Base-by-base conservation (phyloP, 1,139 yeast species). In the Blastobotrys proliferans region DNA sequence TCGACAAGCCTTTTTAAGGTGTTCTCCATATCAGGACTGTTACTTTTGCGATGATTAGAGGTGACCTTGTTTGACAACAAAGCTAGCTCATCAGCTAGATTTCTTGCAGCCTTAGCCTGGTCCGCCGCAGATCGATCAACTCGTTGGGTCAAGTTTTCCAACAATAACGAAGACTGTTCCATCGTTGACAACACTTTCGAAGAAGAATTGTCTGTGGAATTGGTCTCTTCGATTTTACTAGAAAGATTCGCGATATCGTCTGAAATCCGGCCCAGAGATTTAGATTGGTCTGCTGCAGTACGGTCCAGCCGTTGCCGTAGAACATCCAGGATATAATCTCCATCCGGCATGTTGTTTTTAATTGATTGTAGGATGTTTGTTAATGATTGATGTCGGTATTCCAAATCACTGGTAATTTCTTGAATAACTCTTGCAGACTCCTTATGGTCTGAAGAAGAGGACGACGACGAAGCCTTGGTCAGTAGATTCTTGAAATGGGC, bases 401-500 rank as follows among this genome's bases (percentile, higher is more conserved):
- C 44, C 28, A 41, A 18, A 24, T 41, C 37, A 14, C 25, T 8
- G 4, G 37, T 28, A 5, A 41, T 19, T 10, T 25, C 26, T 24
- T 36, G 27, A 27, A 30, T 19, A 10, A 38, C n/a, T 8, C 17
- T 20, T 3, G 17, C 14, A 13, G 29, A 18, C 13, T 22, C 40
- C 11, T 28, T n/a, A 19, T 18, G 16, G 10, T 14, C 20, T 13
- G 28, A 4, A 3, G 20, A 17, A 13, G 18, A 10, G 16, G 16
- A 8, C 4, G 19, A 6, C 9, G n/a, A 6, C 5, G 8, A 14
- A 21, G 21, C 21, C n/a, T n/a, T n/a, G n/a, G n/a, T n/a, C 19
- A 44, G n/a, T 14, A 50, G 34, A 4, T 35, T 44, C 35, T 46
- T 43, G 34, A 50, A 35, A 38, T 44, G 45, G 17, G 41, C 21